Percentiles rank a stretch among this genome's conserved stretches.
phyloP scores from a whole-genome alignment of 108 stramenopile species.

The Asterionellopsis glacialis region DNA sequence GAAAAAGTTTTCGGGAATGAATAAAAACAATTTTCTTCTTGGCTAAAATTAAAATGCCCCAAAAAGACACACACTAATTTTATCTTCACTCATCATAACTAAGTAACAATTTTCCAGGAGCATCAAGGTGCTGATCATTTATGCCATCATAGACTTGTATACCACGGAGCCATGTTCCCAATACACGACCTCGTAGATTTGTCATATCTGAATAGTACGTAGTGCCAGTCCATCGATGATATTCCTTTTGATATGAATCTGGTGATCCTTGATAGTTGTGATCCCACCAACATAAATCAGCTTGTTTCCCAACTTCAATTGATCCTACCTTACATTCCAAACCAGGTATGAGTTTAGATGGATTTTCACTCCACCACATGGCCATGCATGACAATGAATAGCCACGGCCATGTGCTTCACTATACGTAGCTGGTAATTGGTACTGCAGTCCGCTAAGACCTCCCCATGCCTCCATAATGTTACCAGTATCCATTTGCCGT shows the following conservation, averaged over 20 bases:
- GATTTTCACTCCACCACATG: slow-evolving; percentile 31
- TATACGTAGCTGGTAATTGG: slow-evolving; percentile 28
- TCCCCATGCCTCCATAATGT: slow-evolving; percentile 33
- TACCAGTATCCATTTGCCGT: slow-evolving; percentile 6
- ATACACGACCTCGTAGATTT: slow-evolving; percentile 15
- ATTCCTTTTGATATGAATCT: slow-evolving; percentile 14
- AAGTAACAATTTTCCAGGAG: neutral
- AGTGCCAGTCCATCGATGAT: slow-evolving; percentile 30
- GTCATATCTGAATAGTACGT: slow-evolving; percentile 7
- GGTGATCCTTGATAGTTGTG: slow-evolving; percentile 10
- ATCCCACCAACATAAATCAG: slow-evolving; percentile 30
- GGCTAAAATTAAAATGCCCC: too few relatives aligned
- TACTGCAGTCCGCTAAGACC: slow-evolving; percentile 41
- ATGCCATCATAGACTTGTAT: slow-evolving; percentile 22
- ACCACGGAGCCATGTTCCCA: slow-evolving; percentile 24
- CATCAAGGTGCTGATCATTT: slow-evolving; percentile 10
- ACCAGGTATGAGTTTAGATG: slow-evolving; percentile 21
- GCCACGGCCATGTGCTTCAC: slow-evolving; percentile 9
- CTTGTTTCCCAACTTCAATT: slow-evolving; percentile 19
- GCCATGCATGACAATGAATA: slow-evolving; percentile 9
- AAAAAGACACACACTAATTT: too few relatives aligned
- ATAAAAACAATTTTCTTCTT: too few relatives aligned
- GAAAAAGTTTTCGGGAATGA: too few relatives aligned
- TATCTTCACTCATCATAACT: too few relatives aligned
- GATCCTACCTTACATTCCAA: slow-evolving; percentile 10